phyloP scores from a whole-genome alignment of 441 rosid genomes.

The Erodium moschatum region DNA sequence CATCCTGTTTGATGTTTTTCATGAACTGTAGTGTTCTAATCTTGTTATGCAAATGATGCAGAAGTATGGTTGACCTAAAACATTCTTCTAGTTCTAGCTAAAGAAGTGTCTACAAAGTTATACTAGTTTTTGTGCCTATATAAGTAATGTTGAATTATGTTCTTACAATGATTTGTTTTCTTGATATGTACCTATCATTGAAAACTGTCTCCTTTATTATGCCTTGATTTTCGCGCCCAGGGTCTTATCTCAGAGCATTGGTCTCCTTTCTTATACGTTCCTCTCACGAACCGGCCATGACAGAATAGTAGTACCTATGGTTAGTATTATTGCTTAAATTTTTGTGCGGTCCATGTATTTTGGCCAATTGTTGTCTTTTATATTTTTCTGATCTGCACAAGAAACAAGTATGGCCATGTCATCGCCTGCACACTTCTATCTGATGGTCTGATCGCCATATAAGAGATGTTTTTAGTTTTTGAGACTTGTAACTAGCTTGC shows the following conservation, averaged over 20 bases:
- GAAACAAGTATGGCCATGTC: not conserved
- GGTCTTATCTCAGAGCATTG: conserved; percentile 62
- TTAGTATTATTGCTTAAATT: conserved; percentile 32
- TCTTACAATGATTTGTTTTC: not conserved
- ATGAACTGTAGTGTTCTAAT: not conserved
- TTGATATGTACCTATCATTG: not conserved
- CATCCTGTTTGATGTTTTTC: too few relatives aligned
- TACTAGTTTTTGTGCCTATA: not conserved
- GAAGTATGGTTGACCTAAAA: not conserved
- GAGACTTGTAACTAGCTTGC: not conserved
- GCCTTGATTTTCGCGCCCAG: conserved; percentile 32
- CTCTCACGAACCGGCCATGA: conserved; percentile 62
- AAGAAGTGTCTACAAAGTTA: not conserved
- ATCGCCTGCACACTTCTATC: not conserved
- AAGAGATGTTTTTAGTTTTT: not conserved
- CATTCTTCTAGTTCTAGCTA: not conserved
- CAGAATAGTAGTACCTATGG: conserved; percentile 90
- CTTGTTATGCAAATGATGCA: not conserved
- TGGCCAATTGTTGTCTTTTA: not conserved
- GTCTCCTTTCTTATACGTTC: conserved; percentile 86
- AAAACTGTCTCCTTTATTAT: conserved; percentile 14
- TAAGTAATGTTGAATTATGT: not conserved
- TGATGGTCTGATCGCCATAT: not conserved
- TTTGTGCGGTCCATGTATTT: not conserved
- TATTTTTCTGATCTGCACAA: not conserved